Evolutionary conservation across 495 filamentous ascomycete species (phyloP).

Genomic region (Barbatosphaeria neglecta): DNA sequence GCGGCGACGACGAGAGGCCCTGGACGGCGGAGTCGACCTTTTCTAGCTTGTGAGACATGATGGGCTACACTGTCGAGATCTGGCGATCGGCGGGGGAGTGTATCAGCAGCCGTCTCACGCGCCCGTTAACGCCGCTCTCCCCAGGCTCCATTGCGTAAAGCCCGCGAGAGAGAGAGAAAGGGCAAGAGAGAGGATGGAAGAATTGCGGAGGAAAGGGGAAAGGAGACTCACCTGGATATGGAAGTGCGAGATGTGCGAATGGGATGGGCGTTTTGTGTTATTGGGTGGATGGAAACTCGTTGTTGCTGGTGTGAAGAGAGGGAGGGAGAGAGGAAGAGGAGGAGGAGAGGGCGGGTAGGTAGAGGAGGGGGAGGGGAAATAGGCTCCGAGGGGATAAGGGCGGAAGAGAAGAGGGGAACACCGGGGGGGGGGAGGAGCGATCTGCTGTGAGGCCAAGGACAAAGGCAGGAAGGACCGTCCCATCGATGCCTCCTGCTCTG

Average conservation of each 20-base stretch:
- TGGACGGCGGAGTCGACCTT: constrained; percentile 84
- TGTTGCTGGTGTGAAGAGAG: not conserved
- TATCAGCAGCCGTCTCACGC: not conserved
- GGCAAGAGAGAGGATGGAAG: not conserved
- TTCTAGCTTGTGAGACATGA: constrained; percentile 59
- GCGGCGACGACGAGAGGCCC: constrained; percentile 56
- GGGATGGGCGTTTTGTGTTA: not conserved
- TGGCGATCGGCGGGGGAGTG: constrained; percentile 1
- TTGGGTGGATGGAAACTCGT: not conserved
- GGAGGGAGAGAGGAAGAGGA: constrained; percentile 5
- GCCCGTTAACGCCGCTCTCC: not conserved
- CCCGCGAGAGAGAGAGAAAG: not conserved
- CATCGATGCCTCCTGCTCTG: constrained; percentile 13
- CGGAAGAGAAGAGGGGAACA: not conserved
- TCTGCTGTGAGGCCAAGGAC: too few relatives aligned
- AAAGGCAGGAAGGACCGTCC: too few relatives aligned
- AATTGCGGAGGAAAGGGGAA: too few relatives aligned
- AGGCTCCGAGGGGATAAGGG: constrained; percentile 2
- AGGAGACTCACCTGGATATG: not conserved
- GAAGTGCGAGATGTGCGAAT: constrained; percentile 1
- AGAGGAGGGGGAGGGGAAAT: not conserved
- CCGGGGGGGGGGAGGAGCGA: too few relatives aligned
- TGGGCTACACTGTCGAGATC: constrained; percentile 13
- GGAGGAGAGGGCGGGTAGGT: constrained; percentile 5
- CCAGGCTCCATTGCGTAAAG: not conserved